phyloP scores from a whole-genome alignment of 805 yeast genomes.

The Torulaspora quercuum region DNA sequence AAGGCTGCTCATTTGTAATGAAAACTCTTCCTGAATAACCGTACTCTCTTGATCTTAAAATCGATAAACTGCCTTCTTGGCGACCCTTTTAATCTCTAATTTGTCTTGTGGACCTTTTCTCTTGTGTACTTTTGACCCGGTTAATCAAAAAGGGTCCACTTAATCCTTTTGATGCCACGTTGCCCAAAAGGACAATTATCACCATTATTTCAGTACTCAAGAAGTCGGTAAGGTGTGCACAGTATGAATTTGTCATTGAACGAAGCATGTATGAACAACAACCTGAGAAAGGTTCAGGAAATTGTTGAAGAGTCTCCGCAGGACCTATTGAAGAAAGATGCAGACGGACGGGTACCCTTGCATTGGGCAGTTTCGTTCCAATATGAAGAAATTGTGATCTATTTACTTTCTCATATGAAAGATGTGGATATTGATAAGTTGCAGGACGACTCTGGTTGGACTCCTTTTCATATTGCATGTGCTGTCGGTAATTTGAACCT shows the following conservation, averaged over 20 bases:
- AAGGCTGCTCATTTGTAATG: too few relatives aligned
- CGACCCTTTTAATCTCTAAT: too few relatives aligned
- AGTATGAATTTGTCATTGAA: conserved; percentile 40
- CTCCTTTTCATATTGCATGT: conserved; percentile 78
- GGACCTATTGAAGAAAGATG: conserved; percentile 50
- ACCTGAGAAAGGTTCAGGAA: conserved; percentile 48
- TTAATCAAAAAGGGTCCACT: too few relatives aligned
- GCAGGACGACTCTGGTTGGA: conserved; percentile 80
- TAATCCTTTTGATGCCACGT: too few relatives aligned
- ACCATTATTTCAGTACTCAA: background rate
- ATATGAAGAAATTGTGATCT: conserved; percentile 47
- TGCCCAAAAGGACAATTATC: background rate
- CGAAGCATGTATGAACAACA: conserved; percentile 64
- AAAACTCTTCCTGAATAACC: too few relatives aligned
- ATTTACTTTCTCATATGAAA: conserved; percentile 38
- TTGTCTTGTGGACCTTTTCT: too few relatives aligned
- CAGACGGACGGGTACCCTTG: conserved; percentile 73
- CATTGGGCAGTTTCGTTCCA: conserved; percentile 85
- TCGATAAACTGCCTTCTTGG: too few relatives aligned
- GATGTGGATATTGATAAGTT: conserved; percentile 61
- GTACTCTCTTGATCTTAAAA: too few relatives aligned
- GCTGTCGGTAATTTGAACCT: conserved; percentile 63
- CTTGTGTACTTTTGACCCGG: too few relatives aligned
- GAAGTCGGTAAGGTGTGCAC: too few relatives aligned
- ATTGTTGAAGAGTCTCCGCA: conserved; percentile 50